Conservation (phyloP, 176 grass and related monocot genomes). For the Phoenix dactylifera region DNA sequence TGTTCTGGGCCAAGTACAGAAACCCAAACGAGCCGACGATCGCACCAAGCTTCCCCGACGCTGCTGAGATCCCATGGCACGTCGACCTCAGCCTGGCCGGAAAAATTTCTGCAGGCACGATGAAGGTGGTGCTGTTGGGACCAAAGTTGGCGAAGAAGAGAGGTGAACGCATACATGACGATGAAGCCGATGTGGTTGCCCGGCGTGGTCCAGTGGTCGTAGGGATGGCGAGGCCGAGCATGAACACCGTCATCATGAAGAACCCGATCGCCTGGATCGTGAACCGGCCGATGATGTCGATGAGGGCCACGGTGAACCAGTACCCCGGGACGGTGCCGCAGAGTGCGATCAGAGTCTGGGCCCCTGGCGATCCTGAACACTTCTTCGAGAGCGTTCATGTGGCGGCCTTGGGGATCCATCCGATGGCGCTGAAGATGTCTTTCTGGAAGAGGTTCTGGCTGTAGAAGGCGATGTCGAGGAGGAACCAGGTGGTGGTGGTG, state of each 20-base stretch:
- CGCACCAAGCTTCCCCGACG: slow-evolving; percentile 55
- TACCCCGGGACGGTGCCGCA: slow-evolving; percentile 74
- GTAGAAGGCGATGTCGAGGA: slow-evolving; percentile 81
- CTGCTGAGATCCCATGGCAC: slow-evolving; percentile 73
- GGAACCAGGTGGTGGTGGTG: slow-evolving; percentile 43
- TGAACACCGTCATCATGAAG: slow-evolving; percentile 58
- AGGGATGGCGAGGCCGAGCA: slow-evolving; percentile 60
- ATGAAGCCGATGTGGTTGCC: slow-evolving; percentile 54
- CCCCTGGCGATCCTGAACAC: slow-evolving; percentile 49
- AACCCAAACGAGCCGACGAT: slow-evolving; percentile 66
- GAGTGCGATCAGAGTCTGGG: slow-evolving; percentile 70
- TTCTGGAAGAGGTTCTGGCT: slow-evolving; percentile 82
- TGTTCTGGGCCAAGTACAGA: slow-evolving; percentile 70
- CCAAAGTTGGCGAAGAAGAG: slow-evolving; percentile 56
- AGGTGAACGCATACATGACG: slow-evolving; percentile 54
- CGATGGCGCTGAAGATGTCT: slow-evolving; percentile 61
- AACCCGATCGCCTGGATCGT: slow-evolving; percentile 43
- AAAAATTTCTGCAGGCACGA: slow-evolving; percentile 84
- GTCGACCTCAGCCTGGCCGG: slow-evolving; percentile 65
- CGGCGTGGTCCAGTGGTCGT: slow-evolving; percentile 51
- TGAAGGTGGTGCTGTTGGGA: slow-evolving; percentile 70
- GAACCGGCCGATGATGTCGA: slow-evolving; percentile 62
- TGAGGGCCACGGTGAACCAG: slow-evolving; percentile 73
- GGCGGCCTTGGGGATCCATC: slow-evolving; percentile 57
- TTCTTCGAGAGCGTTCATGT: slow-evolving; percentile 61